Evolutionary conservation across 768 basidiomycete genomes (phyloP), one percentile per base, ranked within the genome.

Genomic region (Hygrophorus russula): DNA sequence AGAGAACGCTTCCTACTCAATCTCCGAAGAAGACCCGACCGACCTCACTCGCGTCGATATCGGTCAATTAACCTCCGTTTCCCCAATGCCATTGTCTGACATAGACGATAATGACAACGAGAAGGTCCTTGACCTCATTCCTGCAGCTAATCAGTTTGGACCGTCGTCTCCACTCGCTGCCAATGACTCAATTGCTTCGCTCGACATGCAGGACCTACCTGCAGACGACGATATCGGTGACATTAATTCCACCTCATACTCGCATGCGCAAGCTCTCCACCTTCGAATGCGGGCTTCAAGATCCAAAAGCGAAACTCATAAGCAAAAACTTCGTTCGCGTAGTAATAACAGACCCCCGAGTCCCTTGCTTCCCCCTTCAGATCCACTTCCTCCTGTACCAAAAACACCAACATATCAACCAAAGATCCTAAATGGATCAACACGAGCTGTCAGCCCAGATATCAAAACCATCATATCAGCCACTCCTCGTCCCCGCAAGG

Each of bases 401-500:
- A 24, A 24, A 7, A 24, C 24, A 7, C 24, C 24, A 24, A 24
- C 3, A 24, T 24, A 24, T 24, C 24, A 24, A 24, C 24, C 24
- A 24, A 24, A 24, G 7, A 7, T 24, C 4, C 7, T 7, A 7
- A 7, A 24, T 3, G 24, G 7, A 4, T 24, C 39, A 29, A 11
- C 33, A 2, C 51, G 57, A n/a, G 37, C 55, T 2, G 32, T 52
- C 5, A 57, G 57, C 32, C 68, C 69, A 1, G 68, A 71, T 37
- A 59, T 71, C 44, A 47, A 53, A 5, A 52, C 64, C 5, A 69
- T 70, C 15, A 58, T 70, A 28, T 61, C 64, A 2, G 51, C 50
- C 10, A 69, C 65, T 3, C 66, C 65, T 0, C 62, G 64, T 11
- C 63, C 59, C 9, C 58, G 59, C 15, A 36, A 37, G 18, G 36